A percentile compares a stretch with the other conserved stretches of the same genome.
Evolutionary conservation across 2,329 filamentous ascomycete genomes (phyloP).

Genomic region (Aspergillus latus): DNA sequence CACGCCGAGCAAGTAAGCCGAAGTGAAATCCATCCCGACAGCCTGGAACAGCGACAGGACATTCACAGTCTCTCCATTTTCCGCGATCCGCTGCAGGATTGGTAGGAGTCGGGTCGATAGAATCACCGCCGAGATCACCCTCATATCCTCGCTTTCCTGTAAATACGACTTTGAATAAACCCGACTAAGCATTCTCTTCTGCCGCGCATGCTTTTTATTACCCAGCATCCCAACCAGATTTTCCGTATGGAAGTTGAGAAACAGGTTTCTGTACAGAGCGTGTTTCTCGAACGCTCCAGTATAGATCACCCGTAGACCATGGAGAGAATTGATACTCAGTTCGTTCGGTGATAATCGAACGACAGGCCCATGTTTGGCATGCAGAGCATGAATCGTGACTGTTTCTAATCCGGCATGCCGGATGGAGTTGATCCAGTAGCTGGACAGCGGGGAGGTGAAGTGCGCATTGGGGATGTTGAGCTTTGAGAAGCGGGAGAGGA

Average conservation of each 20-base stretch:
- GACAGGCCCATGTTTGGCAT: slow-evolving; percentile 56
- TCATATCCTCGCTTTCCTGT: slow-evolving; percentile 56
- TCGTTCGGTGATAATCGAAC: slow-evolving; percentile 63
- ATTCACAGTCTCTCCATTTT: slow-evolving; percentile 37
- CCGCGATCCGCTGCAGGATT: slow-evolving; percentile 33
- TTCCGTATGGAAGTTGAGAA: slow-evolving; percentile 61
- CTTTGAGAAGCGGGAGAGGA: slow-evolving; percentile 59
- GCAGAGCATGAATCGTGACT: slow-evolving; percentile 55
- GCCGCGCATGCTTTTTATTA: slow-evolving; percentile 60
- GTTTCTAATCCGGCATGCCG: slow-evolving; percentile 59
- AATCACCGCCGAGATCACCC: slow-evolving; percentile 54
- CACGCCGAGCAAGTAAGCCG: slow-evolving; percentile 68
- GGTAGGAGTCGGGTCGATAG: slow-evolving; percentile 61
- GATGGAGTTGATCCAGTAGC: slow-evolving; percentile 62
- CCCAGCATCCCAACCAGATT: slow-evolving; percentile 66
- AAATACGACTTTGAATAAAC: slow-evolving; percentile 74
- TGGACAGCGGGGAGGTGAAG: slow-evolving; percentile 58
- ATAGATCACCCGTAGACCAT: slow-evolving; percentile 61
- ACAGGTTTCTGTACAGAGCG: slow-evolving; percentile 63
- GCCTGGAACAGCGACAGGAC: slow-evolving; percentile 63
- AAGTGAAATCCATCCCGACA: slow-evolving; percentile 70
- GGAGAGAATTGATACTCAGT: slow-evolving; percentile 63
- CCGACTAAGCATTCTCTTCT: slow-evolving; percentile 72
- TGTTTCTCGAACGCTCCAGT: slow-evolving; percentile 68
- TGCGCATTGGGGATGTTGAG: slow-evolving; percentile 65